Evolutionary conservation across 2,329 filamentous ascomycete genomes (phyloP).

Genomic region (Alternaria sp.): DNA sequence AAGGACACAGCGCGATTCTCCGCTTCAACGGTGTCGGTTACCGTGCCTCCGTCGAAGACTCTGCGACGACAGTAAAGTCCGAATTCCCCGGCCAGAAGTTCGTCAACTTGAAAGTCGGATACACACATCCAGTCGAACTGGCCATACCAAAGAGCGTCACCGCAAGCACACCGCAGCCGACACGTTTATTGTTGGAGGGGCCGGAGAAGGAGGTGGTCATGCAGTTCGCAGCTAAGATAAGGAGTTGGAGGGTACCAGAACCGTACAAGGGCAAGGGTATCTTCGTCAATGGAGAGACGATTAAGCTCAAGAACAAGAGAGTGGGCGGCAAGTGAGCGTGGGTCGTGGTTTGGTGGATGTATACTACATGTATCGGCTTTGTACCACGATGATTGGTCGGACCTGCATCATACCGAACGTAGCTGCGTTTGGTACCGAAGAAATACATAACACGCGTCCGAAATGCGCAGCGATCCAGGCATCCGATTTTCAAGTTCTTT

Average conservation of each 20-base stretch:
- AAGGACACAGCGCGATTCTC: conserved; percentile 93
- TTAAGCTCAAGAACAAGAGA: conserved; percentile 94
- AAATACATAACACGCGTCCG: neutral
- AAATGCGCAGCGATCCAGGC: neutral
- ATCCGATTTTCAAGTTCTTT: neutral
- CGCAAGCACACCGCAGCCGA: conserved; percentile 88
- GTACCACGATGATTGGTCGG: neutral
- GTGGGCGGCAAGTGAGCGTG: conserved; percentile 50
- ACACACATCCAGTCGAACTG: conserved; percentile 93
- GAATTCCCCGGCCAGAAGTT: conserved; percentile 85
- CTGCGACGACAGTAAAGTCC: conserved; percentile 68
- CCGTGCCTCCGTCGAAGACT: conserved; percentile 82
- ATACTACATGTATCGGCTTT: conserved; percentile 23
- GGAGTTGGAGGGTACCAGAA: conserved; percentile 88
- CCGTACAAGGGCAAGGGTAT: conserved; percentile 99
- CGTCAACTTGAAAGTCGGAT: conserved; percentile 92
- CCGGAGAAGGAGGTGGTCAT: conserved; percentile 85
- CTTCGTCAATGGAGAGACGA: conserved; percentile 96
- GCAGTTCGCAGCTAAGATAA: conserved; percentile 87
- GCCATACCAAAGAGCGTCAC: conserved; percentile 81
- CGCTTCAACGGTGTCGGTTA: conserved; percentile 95
- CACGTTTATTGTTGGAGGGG: conserved; percentile 87
- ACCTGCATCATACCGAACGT: neutral
- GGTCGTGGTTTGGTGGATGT: conserved; percentile 5
- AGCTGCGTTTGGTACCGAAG: neutral